Evolutionary conservation across 2,329 filamentous ascomycete species (phyloP).

Genomic region (Fusarium bactridioides): DNA sequence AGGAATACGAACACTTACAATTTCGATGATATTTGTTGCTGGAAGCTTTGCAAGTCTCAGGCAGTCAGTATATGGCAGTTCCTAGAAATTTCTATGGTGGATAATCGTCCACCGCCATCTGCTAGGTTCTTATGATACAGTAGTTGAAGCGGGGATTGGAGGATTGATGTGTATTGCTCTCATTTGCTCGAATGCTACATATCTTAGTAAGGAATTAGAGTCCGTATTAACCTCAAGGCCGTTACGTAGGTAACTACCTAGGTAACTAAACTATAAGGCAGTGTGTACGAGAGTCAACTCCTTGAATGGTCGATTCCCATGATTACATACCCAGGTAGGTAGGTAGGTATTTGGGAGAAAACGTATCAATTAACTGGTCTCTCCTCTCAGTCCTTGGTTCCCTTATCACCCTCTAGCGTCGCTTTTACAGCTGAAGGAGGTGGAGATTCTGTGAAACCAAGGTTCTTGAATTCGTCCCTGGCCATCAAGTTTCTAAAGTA

Average conservation of each 20-base stretch:
- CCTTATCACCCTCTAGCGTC: conserved; percentile 47
- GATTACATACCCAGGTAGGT: not conserved
- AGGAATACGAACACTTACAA: conserved; percentile 12
- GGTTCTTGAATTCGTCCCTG: conserved; percentile 90
- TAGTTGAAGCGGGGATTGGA: conserved; percentile 31
- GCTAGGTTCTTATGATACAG: conserved; percentile 12
- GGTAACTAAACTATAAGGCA: not conserved
- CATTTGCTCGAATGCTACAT: conserved; percentile 34
- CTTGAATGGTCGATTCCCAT: conserved; percentile 41
- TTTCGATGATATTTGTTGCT: conserved; percentile 2
- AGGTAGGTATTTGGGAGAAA: not conserved
- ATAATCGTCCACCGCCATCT: conserved; percentile 23
- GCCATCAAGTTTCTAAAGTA: conserved; percentile 86
- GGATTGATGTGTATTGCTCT: conserved; percentile 40
- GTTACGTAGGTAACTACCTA: not conserved
- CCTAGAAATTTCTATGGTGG: conserved; percentile 17
- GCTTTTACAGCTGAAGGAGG: conserved; percentile 32
- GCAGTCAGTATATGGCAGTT: not conserved
- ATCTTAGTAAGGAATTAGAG: conserved; percentile 4
- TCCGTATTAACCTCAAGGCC: not conserved
- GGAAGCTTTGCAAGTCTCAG: not conserved
- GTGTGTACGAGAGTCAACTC: not conserved
- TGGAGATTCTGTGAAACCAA: conserved; percentile 70
- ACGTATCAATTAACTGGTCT: conserved; percentile 21
- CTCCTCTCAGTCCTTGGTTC: conserved; percentile 48